Percentiles rank a stretch among this genome's conserved stretches.
Evolutionary conservation across 306 rosid genomes (phyloP).

Genomic region (Alnus rubra): DNA sequence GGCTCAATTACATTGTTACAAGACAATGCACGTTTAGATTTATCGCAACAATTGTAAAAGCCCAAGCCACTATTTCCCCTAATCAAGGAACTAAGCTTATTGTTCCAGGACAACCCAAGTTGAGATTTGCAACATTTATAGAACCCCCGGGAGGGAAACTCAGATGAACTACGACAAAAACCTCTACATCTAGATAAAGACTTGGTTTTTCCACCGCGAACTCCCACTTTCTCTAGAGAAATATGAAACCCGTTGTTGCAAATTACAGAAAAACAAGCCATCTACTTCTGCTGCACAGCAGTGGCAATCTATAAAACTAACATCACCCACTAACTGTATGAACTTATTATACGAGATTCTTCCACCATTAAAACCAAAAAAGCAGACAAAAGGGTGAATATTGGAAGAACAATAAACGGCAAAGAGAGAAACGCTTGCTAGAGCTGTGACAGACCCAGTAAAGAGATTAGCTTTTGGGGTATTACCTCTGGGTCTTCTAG

Average conservation of each 20-base stretch:
- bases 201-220: slow-evolving; percentile 38
- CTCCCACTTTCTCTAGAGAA: slow-evolving; percentile 32
- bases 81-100: slow-evolving; percentile 30
- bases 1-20: slow-evolving; percentile 49
- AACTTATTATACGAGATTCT: slow-evolving; percentile 21
- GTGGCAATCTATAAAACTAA: slow-evolving; percentile 21
- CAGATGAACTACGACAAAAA: slow-evolving; percentile 42
- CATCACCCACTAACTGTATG: slow-evolving; percentile 16
- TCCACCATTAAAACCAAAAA: not conserved
- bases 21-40: slow-evolving; percentile 45
- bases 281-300: slow-evolving; percentile 39
- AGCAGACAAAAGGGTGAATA: slow-evolving; percentile 21
- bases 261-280: slow-evolving; percentile 71
- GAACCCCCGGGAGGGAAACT: slow-evolving; percentile 39
- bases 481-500: slow-evolving; percentile 40
- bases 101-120: slow-evolving; percentile 36
- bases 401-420: slow-evolving; percentile 11
- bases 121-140: slow-evolving; percentile 35
- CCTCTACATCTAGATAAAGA: slow-evolving; percentile 40
- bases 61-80: slow-evolving; percentile 39
- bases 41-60: slow-evolving; percentile 36
- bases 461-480: slow-evolving; percentile 16
- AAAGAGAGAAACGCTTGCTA: slow-evolving; percentile 10
- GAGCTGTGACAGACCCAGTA: slow-evolving; percentile 6
- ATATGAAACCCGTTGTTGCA: slow-evolving; percentile 50